Percentiles rank a stretch among this genome's conserved stretches.
Conservation (phyloP, 495 filamentous ascomycete genomes). For the Trichoderma asperelloides region DNA sequence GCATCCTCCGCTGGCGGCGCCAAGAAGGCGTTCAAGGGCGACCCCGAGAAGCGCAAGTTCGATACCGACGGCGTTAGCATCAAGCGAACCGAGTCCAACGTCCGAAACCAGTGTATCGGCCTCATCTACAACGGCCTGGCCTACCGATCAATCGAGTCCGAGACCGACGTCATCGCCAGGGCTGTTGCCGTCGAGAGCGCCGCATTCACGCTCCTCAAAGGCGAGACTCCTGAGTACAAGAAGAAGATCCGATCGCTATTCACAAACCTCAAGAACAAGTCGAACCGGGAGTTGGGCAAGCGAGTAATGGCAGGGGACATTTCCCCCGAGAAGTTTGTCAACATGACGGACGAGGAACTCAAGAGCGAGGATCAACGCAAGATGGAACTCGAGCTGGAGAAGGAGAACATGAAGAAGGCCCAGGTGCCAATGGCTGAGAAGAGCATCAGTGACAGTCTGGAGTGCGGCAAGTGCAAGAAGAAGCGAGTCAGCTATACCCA, state of each 20-base stretch:
- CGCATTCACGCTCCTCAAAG: slow-evolving; percentile 53
- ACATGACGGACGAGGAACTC: slow-evolving; percentile 61
- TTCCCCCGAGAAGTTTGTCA: slow-evolving; percentile 59
- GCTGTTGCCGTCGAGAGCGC: slow-evolving; percentile 66
- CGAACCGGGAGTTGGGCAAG: slow-evolving; percentile 64
- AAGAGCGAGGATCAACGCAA: slow-evolving; percentile 62
- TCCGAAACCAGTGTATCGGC: slow-evolving; percentile 75
- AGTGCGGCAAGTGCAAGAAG: slow-evolving; percentile 82
- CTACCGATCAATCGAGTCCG: slow-evolving; percentile 46
- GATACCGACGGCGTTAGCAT: slow-evolving; percentile 69
- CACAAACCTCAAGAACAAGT: slow-evolving; percentile 87
- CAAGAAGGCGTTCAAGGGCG: slow-evolving; percentile 53
- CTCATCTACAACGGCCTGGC: slow-evolving; percentile 81
- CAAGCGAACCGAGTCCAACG: slow-evolving; percentile 56
- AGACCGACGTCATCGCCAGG: slow-evolving; percentile 51
- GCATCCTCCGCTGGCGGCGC: slow-evolving; percentile 9
- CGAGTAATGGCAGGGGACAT: slow-evolving; percentile 70
- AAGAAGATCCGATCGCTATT: slow-evolving; percentile 83
- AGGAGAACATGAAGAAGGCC: slow-evolving; percentile 92
- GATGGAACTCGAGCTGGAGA: slow-evolving; percentile 58
- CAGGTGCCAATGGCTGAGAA: slow-evolving; percentile 85
- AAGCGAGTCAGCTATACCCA: slow-evolving; percentile 92
- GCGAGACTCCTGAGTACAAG: slow-evolving; percentile 66
- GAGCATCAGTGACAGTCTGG: slow-evolving; percentile 73
- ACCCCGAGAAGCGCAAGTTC: slow-evolving; percentile 69